These are phyloP conservation scores for Stylosanthes scabra DNA, from an alignment of 331 rosid genomes.

Conservation along the genomic window DNA sequence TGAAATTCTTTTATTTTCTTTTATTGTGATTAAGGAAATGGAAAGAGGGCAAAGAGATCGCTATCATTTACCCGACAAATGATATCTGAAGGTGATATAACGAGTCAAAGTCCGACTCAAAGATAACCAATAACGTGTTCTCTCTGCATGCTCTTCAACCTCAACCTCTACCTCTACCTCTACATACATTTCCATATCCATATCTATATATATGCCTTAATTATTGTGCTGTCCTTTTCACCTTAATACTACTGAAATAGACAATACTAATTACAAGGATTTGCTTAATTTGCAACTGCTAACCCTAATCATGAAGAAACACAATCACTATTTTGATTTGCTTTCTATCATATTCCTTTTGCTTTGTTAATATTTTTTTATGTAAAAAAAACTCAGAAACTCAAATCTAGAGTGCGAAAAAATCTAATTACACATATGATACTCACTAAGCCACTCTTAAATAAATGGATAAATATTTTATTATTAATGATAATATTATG, in stretches of 20 bases:
- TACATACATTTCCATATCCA: slow-evolving; percentile 6
- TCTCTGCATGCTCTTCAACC: neutral
- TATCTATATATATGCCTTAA: slow-evolving; percentile 14
- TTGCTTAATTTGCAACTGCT: neutral
- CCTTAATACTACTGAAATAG: neutral
- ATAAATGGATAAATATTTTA: too few relatives aligned
- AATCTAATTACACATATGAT: too few relatives aligned
- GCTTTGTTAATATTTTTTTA: neutral
- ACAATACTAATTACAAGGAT: neutral
- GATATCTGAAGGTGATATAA: slow-evolving; percentile 1
- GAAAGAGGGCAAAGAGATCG: slow-evolving; percentile 23
- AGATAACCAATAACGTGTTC: slow-evolving; percentile 21
- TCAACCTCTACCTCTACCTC: too few relatives aligned
- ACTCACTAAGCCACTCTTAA: too few relatives aligned
- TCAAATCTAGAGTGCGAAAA: too few relatives aligned
- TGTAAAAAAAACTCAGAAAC: too few relatives aligned
- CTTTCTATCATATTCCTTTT: slow-evolving; percentile 2
- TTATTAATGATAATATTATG: too few relatives aligned
- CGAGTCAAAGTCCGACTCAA: slow-evolving; percentile 20
- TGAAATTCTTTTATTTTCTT: neutral
- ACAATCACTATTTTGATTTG: slow-evolving; percentile 7
- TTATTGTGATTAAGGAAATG: neutral
- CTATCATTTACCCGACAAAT: slow-evolving; percentile 26
- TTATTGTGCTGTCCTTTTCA: slow-evolving; percentile 34
- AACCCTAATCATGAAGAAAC: neutral